Base-by-base conservation (phyloP, 2,329 filamentous ascomycete species). In the Arthrobotrys sinensis region DNA sequence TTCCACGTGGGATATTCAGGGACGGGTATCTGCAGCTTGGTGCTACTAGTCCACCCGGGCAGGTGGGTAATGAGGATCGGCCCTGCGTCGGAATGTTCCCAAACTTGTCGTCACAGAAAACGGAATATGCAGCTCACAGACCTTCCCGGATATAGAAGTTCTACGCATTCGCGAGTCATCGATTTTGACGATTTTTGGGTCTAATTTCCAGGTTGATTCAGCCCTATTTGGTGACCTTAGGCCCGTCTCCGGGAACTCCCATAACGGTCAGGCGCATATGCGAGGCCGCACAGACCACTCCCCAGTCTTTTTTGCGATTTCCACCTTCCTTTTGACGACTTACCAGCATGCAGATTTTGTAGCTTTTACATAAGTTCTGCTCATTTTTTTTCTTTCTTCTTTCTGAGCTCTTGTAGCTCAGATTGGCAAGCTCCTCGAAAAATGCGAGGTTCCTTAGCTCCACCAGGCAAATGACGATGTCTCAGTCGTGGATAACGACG, bases 1-100 rank as follows among this genome's bases (percentile, higher is more conserved):
- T 53, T 53, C 73, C 73, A 77, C 73, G 73, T 77, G 73, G 66
- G 65, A 66, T 66, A 52, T 52, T 71, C 66, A 77, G 62, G 60
- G 46, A 77, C 57, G 36, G 28, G 64, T 45, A 36, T 46, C 34
- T 66, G 48, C 55, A 65, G 46, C 48, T 64, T 40, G 36, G 43
- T 64, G 53, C 52, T 38, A 50, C 53, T 67, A 60, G 65, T 66
- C 40, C 16, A 55, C 50, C 66, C 66, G 48, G 72, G 72, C 46
- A 70, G 57, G 64, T 70, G 72, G 72, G 57, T 12, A 70, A 43
- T 40, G 53, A 19, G 24, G 72, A 70, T 76, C 64, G 45, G 21
- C 70, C 62, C 50, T 62, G 64, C 64, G 34, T 43, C 53, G 63
- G 71, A 55, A 16, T 24, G 10, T 64, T 53, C 63, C 40, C 53